Evolutionary conservation across 176 grass and related monocot genomes (phyloP).

Genomic region (Oryza longistaminata): DNA sequence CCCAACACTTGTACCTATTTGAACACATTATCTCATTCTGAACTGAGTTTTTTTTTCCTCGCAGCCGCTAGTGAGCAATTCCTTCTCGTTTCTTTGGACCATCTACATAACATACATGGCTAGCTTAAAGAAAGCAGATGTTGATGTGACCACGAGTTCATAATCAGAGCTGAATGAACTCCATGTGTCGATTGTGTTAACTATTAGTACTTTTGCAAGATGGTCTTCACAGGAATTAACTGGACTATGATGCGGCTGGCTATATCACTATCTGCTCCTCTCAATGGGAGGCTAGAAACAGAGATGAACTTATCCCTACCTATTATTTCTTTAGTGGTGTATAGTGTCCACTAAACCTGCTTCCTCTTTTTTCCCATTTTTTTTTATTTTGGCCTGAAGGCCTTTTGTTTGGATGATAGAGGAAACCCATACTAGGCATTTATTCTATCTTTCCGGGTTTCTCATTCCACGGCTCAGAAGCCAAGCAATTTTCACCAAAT

Average conservation of each 20-base stretch:
- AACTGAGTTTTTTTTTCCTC: constrained; percentile 27
- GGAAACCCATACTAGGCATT: constrained; percentile 24
- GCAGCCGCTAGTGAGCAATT: constrained; percentile 95
- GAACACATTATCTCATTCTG: constrained; percentile 8
- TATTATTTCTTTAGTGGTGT: constrained; percentile 28
- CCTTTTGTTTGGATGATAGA: constrained; percentile 28
- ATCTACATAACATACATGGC: constrained; percentile 99
- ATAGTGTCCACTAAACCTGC: constrained; percentile 11
- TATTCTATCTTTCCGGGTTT: constrained; percentile 9
- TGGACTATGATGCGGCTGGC: neutral
- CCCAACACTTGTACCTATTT: constrained; percentile 25
- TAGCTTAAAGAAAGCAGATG: constrained; percentile 71
- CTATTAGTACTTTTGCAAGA: constrained; percentile 18
- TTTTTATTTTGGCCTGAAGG: constrained; percentile 6
- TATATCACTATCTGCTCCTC: neutral
- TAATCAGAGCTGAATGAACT: constrained; percentile 34
- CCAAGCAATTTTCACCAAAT: constrained; percentile 24
- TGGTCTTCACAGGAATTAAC: constrained; percentile 11
- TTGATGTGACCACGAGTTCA: constrained; percentile 45
- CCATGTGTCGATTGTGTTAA: neutral
- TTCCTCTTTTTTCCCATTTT: neutral
- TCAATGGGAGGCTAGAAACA: neutral
- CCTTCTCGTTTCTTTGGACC: constrained; percentile 96
- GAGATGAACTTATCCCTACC: constrained; percentile 12
- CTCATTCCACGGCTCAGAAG: neutral